Base-by-base conservation (phyloP, 1,284 basidiomycete species). In the Marasmius sp. region DNA sequence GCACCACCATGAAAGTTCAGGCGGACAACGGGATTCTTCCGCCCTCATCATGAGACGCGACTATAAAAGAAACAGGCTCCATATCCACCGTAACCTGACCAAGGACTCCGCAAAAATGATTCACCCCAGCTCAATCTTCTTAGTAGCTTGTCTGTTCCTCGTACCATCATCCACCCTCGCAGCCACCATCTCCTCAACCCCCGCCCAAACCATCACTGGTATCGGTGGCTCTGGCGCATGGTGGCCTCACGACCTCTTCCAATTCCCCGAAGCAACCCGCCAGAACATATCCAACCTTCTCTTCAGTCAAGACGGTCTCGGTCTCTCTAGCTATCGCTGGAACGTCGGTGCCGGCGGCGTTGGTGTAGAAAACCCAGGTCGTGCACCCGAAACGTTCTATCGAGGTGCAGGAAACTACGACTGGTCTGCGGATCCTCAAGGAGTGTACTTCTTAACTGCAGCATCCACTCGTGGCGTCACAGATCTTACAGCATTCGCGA, bases 321-420 rank as follows among this genome's bases (percentile, higher is more conserved):
- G 78, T n/a, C 66, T 81, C n/a, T 77, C 78, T 3, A 75, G 71
- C 56, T 81, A 79, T 64, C 72, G 79, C 16, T 81, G 74, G 65
- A 81, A 81, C 64, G 67, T 80, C 37, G 79, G 79, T 22, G 76
- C 72, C 9, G 79, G 77, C 16, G 79, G 79, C 8, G 75, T 78
- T 11, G 73, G 72, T 33, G 77, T 81, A 12, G 73, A 69, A 3
- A 78, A 76, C 53, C 74, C 75, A n/a, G 71, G 72, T 10, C 75
- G 78, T 14, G 78, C 78, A 2, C 77, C 78, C 0, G 65, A 77
- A 65, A 80, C 79, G 2, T 77, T 77, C 62, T 81, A 78, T 65
- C 71, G 79, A 45, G 70, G 70, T 45, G 66, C 71, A 3, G 79
- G 79, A 1, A 72, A 75, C 14, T 81, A 80, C 64, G 70, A 81